Evolutionary conservation across 2,329 filamentous ascomycete genomes (phyloP).

Genomic region (Fusarium pilosicola): DNA sequence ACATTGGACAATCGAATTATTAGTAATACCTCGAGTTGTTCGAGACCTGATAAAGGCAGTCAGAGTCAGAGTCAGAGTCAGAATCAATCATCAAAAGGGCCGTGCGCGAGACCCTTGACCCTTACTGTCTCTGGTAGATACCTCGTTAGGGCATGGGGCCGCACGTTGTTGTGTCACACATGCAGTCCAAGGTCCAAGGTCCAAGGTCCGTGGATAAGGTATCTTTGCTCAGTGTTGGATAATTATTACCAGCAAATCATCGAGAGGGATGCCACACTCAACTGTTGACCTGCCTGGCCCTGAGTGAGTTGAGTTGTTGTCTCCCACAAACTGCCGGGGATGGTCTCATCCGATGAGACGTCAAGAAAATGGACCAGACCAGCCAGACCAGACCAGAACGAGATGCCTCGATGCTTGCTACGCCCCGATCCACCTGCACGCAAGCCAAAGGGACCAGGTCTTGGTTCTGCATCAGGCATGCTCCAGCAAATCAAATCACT

Average conservation of each 20-base stretch:
- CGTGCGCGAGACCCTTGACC: slow-evolving; percentile 35
- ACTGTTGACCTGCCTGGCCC: background rate
- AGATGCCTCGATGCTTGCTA: slow-evolving; percentile 32
- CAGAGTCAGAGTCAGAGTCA: background rate
- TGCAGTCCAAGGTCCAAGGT: background rate
- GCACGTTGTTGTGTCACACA: slow-evolving; percentile 41
- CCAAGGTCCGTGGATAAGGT: slow-evolving; percentile 11
- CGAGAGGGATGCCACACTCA: slow-evolving; percentile 18
- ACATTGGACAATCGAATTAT: slow-evolving; percentile 21
- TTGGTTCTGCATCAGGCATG: slow-evolving; percentile 28
- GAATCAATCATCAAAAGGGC: slow-evolving; percentile 25
- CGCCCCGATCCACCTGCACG: slow-evolving; percentile 41
- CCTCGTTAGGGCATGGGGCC: slow-evolving; percentile 43
- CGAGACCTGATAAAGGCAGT: slow-evolving; percentile 21
- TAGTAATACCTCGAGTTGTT: slow-evolving; percentile 38
- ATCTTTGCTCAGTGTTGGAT: slow-evolving; percentile 8
- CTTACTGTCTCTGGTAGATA: slow-evolving; percentile 36
- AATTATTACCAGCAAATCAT: slow-evolving; percentile 11
- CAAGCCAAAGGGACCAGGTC: slow-evolving; percentile 37
- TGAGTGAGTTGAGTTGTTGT: slow-evolving; percentile 3
- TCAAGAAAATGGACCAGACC: slow-evolving; percentile 26
- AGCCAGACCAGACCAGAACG: slow-evolving; percentile 8
- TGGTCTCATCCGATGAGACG: slow-evolving; percentile 27
- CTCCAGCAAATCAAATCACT: slow-evolving; percentile 32
- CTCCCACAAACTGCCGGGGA: slow-evolving; percentile 23